Evolutionary conservation across 2,329 filamentous ascomycete genomes (phyloP).

Genomic region (Colletotrichum sp.): DNA sequence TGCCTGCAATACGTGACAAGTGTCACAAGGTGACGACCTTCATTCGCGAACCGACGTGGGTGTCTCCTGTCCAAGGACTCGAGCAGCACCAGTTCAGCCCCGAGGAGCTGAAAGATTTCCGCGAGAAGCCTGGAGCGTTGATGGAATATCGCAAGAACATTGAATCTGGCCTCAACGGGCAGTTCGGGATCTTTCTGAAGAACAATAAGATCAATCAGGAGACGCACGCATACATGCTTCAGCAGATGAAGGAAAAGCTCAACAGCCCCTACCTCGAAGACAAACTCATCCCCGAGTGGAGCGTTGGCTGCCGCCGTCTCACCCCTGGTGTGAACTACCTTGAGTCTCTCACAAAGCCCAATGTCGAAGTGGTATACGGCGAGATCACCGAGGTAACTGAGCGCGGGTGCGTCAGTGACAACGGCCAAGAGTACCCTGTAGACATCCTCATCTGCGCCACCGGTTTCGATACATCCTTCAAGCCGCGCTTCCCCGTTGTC

Average conservation of each 20-base stretch:
- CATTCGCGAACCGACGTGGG: constrained; percentile 55
- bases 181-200: constrained; percentile 52
- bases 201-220: constrained; percentile 41
- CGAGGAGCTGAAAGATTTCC: constrained; percentile 44
- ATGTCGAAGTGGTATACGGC: constrained; percentile 38
- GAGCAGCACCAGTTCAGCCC: constrained; percentile 45
- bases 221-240: constrained; percentile 42
- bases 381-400: constrained; percentile 33
- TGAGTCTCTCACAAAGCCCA: constrained; percentile 25
- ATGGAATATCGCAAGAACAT: constrained; percentile 46
- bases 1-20: constrained; percentile 48
- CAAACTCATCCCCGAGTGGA: constrained; percentile 24
- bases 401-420: constrained; percentile 28
- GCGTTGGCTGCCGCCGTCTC: constrained; percentile 26
- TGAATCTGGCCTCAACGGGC: constrained; percentile 48
- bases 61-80: constrained; percentile 47
- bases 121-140: constrained; percentile 39
- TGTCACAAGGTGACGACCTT: constrained; percentile 51
- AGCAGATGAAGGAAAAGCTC: constrained; percentile 42
- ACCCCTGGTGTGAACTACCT: constrained; percentile 28
- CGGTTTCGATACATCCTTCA: constrained; percentile 30
- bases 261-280: constrained; percentile 28
- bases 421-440: constrained; percentile 29
- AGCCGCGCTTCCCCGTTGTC: constrained; percentile 45
- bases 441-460: constrained; percentile 29